Percentiles rank a stretch among this genome's conserved stretches.
phyloP scores from a whole-genome alignment of 2,329 filamentous ascomycete genomes.

The Xylariaceae sp. region DNA sequence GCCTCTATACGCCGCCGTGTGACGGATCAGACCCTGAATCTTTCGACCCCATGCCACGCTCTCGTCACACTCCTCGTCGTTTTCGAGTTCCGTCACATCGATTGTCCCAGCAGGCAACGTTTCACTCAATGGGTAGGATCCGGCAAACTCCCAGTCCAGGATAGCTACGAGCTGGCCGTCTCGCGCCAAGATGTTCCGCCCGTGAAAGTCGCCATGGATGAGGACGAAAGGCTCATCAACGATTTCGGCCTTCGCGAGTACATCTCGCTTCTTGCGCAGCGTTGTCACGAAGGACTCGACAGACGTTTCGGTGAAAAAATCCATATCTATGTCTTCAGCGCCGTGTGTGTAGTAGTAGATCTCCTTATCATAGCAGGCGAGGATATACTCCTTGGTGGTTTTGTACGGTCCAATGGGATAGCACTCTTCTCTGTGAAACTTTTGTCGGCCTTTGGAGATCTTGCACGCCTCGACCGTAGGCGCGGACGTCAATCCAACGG shows the following conservation, averaged over 20 bases:
- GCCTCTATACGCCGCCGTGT: not conserved
- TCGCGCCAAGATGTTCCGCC: constrained; percentile 8
- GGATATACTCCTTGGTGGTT: constrained; percentile 15
- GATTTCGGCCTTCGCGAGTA: not conserved
- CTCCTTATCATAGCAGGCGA: constrained; percentile 13
- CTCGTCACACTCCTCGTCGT: constrained; percentile 5
- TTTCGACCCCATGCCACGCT: not conserved
- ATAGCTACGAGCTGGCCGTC: constrained; percentile 7
- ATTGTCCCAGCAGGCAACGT: not conserved
- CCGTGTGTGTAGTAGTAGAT: constrained; percentile 11
- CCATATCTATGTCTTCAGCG: constrained; percentile 2
- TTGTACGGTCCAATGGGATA: constrained; percentile 14
- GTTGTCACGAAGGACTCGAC: no score
- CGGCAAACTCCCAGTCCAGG: constrained; percentile 17
- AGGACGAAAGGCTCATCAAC: constrained; percentile 15
- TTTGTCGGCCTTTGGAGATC: constrained; percentile 9
- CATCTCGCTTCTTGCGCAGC: not conserved
- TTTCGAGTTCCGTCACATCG: not conserved
- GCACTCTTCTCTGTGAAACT: constrained; percentile 13
- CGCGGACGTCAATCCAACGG: not conserved
- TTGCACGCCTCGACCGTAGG: constrained; percentile 15
- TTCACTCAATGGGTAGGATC: constrained; percentile 15
- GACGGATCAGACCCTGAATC: not conserved
- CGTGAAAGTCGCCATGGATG: constrained; percentile 15
- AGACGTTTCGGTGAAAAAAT: not conserved